phyloP scores from a whole-genome alignment of 441 rosid species.

The Daphne laureola region DNA sequence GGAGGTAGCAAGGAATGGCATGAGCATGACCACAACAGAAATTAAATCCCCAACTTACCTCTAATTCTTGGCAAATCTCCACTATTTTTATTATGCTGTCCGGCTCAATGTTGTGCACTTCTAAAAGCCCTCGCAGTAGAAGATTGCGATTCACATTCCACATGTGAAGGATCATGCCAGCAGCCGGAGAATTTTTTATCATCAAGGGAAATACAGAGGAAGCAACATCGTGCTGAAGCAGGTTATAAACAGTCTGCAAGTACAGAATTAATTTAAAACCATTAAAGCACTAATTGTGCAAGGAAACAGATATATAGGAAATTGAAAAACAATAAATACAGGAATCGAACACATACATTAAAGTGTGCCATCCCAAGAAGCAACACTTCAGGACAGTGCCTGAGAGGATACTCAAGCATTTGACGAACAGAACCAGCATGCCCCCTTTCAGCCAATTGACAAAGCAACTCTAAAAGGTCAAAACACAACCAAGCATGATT shows the following conservation, averaged over 20 bases:
- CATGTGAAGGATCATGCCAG: constrained; percentile 56
- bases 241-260: constrained; percentile 82
- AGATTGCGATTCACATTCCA: constrained; percentile 77
- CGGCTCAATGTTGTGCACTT: constrained; percentile 45
- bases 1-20: no score
- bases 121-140: constrained; percentile 68
- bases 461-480: constrained; percentile 79
- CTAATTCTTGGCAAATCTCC: constrained; percentile 74
- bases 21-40: not conserved
- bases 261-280: not conserved
- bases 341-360: constrained; percentile 39
- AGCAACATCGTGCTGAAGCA: constrained; percentile 72
- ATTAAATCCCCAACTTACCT: constrained; percentile 38
- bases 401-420: constrained; percentile 79
- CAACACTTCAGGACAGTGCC: constrained; percentile 80
- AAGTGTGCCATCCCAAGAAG: constrained; percentile 83
- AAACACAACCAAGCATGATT: constrained; percentile 92
- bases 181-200: constrained; percentile 36
- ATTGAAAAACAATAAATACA: not conserved
- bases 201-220: constrained; percentile 62
- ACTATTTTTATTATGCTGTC: constrained; percentile 53
- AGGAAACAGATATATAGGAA: constrained; percentile 1
- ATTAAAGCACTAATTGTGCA: constrained; percentile 11
- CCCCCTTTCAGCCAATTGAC: constrained; percentile 92
- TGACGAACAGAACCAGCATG: constrained; percentile 51